Evolutionary conservation across 2,329 filamentous ascomycete species (phyloP).

Genomic region (Xylaria sp.): DNA sequence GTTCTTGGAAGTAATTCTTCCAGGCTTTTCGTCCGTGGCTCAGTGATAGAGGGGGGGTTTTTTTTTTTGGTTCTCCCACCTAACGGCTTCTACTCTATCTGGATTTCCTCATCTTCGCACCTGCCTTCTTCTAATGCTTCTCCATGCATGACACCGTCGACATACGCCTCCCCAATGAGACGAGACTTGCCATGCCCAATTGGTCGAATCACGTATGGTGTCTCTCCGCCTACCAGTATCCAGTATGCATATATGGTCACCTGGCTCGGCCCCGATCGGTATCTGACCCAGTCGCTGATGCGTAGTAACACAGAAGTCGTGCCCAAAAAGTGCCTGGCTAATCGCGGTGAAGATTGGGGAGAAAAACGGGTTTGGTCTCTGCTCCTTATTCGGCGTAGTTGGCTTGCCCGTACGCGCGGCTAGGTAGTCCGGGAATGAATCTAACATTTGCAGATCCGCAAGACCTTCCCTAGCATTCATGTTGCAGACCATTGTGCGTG

Average conservation of each 20-base stretch:
- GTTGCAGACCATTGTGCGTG: constrained; percentile 24
- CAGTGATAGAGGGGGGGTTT: no score
- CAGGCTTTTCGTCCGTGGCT: no score
- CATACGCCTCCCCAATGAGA: constrained; percentile 28
- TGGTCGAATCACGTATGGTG: constrained; percentile 19
- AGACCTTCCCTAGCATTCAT: constrained; percentile 18
- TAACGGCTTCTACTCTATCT: no score
- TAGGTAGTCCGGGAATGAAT: constrained; percentile 19
- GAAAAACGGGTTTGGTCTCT: no score
- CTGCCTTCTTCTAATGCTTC: constrained; percentile 1
- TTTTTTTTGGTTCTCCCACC: no score
- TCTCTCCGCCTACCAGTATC: constrained; percentile 26
- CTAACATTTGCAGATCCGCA: neutral
- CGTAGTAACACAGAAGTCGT: constrained; percentile 16
- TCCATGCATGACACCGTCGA: constrained; percentile 33
- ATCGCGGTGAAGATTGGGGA: neutral
- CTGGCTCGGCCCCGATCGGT: neutral
- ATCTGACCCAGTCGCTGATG: constrained; percentile 16
- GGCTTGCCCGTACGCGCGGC: neutral
- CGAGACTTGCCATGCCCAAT: constrained; percentile 18
- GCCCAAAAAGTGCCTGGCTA: neutral
- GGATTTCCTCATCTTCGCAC: no score
- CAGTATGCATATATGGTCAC: constrained; percentile 24
- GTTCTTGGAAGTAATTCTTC: no score
- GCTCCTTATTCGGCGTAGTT: neutral